Percentiles rank a stretch among this genome's conserved stretches.
Evolutionary conservation across 2,329 filamentous ascomycete species (phyloP).

Genomic region (Stenocarpella maydis): DNA sequence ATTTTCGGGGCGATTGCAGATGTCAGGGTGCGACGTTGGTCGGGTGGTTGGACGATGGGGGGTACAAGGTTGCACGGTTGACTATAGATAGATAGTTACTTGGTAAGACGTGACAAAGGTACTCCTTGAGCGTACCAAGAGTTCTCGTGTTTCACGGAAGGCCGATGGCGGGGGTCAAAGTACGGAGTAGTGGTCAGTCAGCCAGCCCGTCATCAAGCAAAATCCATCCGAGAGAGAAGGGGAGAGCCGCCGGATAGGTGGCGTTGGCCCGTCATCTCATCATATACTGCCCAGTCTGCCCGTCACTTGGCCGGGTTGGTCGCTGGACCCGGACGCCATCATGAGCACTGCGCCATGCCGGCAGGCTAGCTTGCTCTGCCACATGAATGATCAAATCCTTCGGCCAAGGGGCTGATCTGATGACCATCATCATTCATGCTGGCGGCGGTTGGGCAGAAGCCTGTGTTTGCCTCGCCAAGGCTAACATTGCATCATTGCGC

Average conservation of each 20-base stretch:
- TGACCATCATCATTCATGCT: no score
- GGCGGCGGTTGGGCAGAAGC: not conserved
- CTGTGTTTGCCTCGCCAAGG: conserved; percentile 1
- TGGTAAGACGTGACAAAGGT: not conserved
- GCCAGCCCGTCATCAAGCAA: not conserved
- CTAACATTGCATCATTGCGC: conserved; percentile 18
- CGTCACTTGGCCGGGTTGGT: not conserved
- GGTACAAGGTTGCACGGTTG: no score
- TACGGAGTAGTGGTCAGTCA: conserved; percentile 22
- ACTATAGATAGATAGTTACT: not conserved
- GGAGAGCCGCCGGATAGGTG: not conserved
- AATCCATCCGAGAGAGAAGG: not conserved
- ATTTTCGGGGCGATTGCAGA: not conserved
- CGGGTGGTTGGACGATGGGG: not conserved
- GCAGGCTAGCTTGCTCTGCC: no score
- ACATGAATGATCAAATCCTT: not conserved
- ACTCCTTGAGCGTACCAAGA: not conserved
- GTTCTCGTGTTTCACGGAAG: conserved; percentile 11
- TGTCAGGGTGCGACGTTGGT: conserved; percentile 14
- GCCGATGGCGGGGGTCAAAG: not conserved
- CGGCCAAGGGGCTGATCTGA: no score
- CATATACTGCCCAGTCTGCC: conserved; percentile 18
- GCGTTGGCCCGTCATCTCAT: conserved; percentile 1
- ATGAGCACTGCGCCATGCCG: conserved; percentile 2
- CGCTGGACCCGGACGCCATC: no score